Evolutionary conservation across 2,329 filamentous ascomycete genomes (phyloP).

Genomic region (Phyllosticta citriasiana): DNA sequence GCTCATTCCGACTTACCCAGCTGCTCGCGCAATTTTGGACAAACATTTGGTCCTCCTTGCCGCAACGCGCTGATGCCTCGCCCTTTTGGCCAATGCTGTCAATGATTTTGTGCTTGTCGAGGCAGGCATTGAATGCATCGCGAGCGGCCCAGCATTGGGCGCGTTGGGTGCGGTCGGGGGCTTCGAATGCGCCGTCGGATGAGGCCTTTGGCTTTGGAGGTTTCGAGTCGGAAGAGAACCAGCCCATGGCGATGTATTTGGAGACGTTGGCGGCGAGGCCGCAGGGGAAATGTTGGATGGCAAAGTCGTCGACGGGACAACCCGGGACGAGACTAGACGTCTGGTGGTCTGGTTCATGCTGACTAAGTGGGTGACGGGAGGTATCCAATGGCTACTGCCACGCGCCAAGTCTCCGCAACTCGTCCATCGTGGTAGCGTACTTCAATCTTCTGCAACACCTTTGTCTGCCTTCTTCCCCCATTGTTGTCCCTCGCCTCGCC

Average conservation of each 20-base stretch:
- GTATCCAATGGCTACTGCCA: background rate
- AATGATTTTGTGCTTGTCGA: slow-evolving; percentile 72
- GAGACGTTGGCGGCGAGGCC: background rate
- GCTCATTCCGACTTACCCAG: slow-evolving; percentile 57
- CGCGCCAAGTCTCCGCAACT: background rate
- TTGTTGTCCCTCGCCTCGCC: background rate
- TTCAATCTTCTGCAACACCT: background rate
- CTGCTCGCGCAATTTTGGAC: slow-evolving; percentile 78
- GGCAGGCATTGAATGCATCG: slow-evolving; percentile 78
- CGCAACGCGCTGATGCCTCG: slow-evolving; percentile 44
- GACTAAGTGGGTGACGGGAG: background rate
- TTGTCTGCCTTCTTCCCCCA: background rate
- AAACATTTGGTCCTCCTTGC: slow-evolving; percentile 53
- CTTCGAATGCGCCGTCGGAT: slow-evolving; percentile 50
- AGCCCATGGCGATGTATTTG: slow-evolving; percentile 38
- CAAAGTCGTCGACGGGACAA: background rate
- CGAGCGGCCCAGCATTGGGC: slow-evolving; percentile 81
- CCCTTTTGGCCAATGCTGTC: slow-evolving; percentile 56
- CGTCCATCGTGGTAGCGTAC: background rate
- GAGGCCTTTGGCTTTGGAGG: slow-evolving; percentile 30
- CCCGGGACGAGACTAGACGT: background rate
- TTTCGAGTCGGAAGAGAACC: slow-evolving; percentile 37
- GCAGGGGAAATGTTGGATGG: too few relatives aligned
- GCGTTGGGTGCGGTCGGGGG: slow-evolving; percentile 77
- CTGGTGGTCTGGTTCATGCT: background rate